Evolutionary conservation across 2,329 filamentous ascomycete genomes (phyloP), one percentile per base, ranked within the genome.

Genomic region (Beauveria medogensis): DNA sequence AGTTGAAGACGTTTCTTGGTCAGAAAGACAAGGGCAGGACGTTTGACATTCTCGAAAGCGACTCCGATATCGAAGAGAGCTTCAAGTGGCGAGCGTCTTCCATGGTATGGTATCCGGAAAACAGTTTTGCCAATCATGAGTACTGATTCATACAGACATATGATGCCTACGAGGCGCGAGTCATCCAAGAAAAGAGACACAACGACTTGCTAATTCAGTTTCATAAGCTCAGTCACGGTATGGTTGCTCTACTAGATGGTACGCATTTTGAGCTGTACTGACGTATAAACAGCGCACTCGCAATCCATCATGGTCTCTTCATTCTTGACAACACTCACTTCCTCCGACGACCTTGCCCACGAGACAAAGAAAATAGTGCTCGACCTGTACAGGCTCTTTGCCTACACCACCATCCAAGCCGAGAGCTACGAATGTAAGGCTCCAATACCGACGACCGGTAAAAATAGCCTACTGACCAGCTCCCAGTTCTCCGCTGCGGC

Each of bases 1-100:
- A 91, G 68, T 81, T 92, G 41, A 76, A 80, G 59, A 78, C 78
- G 61, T 92, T 87, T 76, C 80, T 87, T 28, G 73, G 79, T 22
- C 83, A 87, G 64, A 81, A 83, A 60, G 87, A 91, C 63, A 84
- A 86, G 67, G 88, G 88, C 65, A 86, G 86, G 30, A 88, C 88
- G 7, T 90, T 90, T 69, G 88, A 92, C 67, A 79, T 92, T 43
- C 82, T 91, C n/a, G 82, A 82, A 64, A 82, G 80, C 34, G 88
- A 91, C 69, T 76, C 80, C 46, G 89, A 91, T 64, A 79, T 91
- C 18, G 88, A 91, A 24, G 82, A 81, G 41, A 88, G 89, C 1
- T 92, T 90, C 67, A 88, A 86, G 7, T 91, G 88, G 89, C 84
- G 89, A 51, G 84, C 87, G 0, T 82, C 89, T 0, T 89, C 85